A percentile compares a stretch with the other conserved stretches of the same genome.
Evolutionary conservation across 2,329 filamentous ascomycete species (phyloP).

Genomic region (Claviceps arundinis): DNA sequence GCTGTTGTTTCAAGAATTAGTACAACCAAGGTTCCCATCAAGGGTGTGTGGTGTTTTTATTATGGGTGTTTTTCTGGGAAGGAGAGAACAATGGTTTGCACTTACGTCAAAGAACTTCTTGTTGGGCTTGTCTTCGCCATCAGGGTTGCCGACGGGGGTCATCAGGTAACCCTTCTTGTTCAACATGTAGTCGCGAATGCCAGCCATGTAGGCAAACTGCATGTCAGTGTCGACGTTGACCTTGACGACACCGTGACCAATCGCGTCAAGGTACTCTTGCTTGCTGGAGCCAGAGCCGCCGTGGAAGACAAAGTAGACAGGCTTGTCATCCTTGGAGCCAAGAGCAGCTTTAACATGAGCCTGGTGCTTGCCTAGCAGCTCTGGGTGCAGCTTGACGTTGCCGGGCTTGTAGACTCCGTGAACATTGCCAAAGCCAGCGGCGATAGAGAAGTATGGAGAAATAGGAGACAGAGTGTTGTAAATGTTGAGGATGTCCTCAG

Average conservation of each 20-base stretch:
- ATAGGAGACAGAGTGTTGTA: conserved; percentile 75
- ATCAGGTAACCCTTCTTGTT: conserved; percentile 91
- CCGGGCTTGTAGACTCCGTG: conserved; percentile 98
- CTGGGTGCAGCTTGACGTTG: conserved; percentile 93
- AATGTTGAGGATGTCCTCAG: conserved; percentile 88
- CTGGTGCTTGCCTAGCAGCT: conserved; percentile 96
- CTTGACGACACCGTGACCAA: conserved; percentile 92
- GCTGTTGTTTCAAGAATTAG: conserved; percentile 28
- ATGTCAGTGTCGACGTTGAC: conserved; percentile 98
- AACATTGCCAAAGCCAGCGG: conserved; percentile 96
- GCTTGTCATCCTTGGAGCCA: conserved; percentile 62
- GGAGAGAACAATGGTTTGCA: conserved; percentile 6
- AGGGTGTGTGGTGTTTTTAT: neutral
- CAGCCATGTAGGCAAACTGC: conserved; percentile 84
- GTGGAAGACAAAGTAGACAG: conserved; percentile 99
- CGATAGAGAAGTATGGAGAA: conserved; percentile 94
- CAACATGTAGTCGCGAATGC: conserved; percentile 88
- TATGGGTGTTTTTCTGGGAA: neutral
- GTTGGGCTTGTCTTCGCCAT: conserved; percentile 95
- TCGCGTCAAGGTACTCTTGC: conserved; percentile 80
- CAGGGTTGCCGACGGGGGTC: conserved; percentile 84
- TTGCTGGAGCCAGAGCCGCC: conserved; percentile 87
- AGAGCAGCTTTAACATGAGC: conserved; percentile 75
- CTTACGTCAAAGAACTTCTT: conserved; percentile 74
- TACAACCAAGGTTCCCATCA: neutral